phyloP scores from a whole-genome alignment of 75 land plant species.

The Sequoia sempervirens region DNA sequence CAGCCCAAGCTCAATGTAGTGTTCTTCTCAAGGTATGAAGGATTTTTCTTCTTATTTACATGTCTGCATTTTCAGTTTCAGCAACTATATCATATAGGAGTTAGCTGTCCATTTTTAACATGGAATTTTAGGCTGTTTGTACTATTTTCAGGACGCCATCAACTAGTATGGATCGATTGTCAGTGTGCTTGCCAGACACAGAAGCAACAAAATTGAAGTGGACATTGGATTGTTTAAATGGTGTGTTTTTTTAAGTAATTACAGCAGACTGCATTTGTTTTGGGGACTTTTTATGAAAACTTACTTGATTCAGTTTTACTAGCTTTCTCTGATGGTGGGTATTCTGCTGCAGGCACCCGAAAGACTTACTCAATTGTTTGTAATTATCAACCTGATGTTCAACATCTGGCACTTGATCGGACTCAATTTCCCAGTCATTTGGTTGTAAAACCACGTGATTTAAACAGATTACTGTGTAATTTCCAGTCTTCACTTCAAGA shows the following conservation, averaged over 20 bases:
- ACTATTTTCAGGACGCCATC: constrained; percentile 83
- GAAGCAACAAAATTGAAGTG: constrained; percentile 78
- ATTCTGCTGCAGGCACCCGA: constrained; percentile 53
- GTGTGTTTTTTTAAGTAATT: constrained; percentile 24
- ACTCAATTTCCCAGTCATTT: constrained; percentile 69
- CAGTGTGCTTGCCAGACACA: constrained; percentile 48
- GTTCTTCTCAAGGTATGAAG: constrained; percentile 77
- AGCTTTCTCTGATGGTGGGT: not conserved
- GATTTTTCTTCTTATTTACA: not conserved
- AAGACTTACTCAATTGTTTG: constrained; percentile 91
- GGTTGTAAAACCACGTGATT: constrained; percentile 86
- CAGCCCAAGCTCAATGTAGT: constrained; percentile 60
- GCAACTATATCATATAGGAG: not conserved
- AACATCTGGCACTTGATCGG: constrained; percentile 75
- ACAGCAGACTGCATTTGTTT: not conserved
- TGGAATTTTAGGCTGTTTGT: constrained; percentile 60
- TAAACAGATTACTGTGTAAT: constrained; percentile 72
- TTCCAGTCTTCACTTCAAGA: constrained; percentile 94
- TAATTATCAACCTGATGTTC: constrained; percentile 85
- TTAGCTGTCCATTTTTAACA: not conserved
- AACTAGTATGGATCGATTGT: constrained; percentile 56
- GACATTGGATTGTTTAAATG: constrained; percentile 69
- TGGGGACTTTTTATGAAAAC: not conserved
- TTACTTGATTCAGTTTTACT: not conserved
- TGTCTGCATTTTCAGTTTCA: not conserved